Evolutionary conservation across 2,329 filamentous ascomycete species (phyloP), one percentile per base, ranked within the genome.

Genomic region (Botryosphaeria dothidea): DNA sequence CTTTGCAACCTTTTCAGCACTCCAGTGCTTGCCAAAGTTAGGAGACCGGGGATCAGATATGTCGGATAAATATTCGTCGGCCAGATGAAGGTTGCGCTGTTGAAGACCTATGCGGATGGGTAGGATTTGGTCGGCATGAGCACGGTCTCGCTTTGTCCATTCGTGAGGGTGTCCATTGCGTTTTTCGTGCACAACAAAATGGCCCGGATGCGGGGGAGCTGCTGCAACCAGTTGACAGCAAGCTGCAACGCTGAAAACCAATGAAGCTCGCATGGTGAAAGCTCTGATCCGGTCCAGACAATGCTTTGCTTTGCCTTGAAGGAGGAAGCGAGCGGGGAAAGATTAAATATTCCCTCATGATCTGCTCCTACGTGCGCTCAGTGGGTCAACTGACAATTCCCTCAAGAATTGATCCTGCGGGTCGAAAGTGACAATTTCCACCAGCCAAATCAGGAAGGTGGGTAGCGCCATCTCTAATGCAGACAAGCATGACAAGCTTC

Each of bases 11-110:
- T 74, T 61, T 31, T 71, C 66, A 7, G 69, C 65, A 27, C 67
- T 69, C 71, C 73, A 75, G 51, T 75, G 73, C 63, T 73, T 69
- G 61, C 68, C 69, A 49, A 71, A 75, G 25, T 72, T 70, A 13
- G 66, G 66, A 3, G 71, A 74, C 4, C 45, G 46, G 2, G 74
- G 74, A 66, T 74, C 65, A 1, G 73, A 38, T 5, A 45, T 8
- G 25, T 65, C 63, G 29, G 36, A 21, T 2, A 65, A 41, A 19
- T 43, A 61, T 0, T 41, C 43, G 29, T 43, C 51, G 25, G 34
- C 49, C 23, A 57, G n/a, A 21, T 60, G 48, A 3, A 56, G 62
- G 62, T 71, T 71, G n/a, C 66, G 64, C 43, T 73, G 70, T 21
- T 63, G 67, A 34, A 75, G 64, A 4, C 69, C 72, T 56, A 75